Evolutionary conservation across 129 eudicot species (phyloP).

Genomic region (Centrapalus pauciflorus): DNA sequence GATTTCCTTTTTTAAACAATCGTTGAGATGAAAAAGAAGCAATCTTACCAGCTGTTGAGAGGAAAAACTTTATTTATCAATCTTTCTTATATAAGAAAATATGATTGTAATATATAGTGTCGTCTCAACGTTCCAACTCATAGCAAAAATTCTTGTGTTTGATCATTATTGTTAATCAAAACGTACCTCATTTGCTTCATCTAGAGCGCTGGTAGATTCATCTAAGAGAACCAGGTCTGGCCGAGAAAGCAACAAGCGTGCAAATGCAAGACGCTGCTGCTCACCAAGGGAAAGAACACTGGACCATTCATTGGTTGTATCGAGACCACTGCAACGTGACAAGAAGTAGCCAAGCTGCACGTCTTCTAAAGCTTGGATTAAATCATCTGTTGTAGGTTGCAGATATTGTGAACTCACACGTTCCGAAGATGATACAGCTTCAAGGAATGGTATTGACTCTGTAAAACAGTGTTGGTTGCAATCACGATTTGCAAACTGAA

Average conservation of each 20-base stretch:
- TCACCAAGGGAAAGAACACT: slow-evolving; percentile 94
- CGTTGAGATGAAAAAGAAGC: not conserved
- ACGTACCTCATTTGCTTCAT: slow-evolving; percentile 88
- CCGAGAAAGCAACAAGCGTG: slow-evolving; percentile 78
- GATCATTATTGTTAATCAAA: not conserved
- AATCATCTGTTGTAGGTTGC: slow-evolving; percentile 69
- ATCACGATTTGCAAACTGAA: not conserved
- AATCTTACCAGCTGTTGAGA: slow-evolving; percentile 84
- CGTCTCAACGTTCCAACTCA: no score
- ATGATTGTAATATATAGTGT: no score
- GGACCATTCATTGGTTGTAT: slow-evolving; percentile 78
- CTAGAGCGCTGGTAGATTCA: slow-evolving; percentile 95
- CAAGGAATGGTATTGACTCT: slow-evolving; percentile 60
- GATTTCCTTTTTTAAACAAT: not conserved
- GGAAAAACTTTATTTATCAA: no score
- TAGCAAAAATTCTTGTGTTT: not conserved
- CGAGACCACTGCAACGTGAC: slow-evolving; percentile 63
- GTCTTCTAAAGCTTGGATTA: slow-evolving; percentile 69
- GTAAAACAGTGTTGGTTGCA: slow-evolving; percentile 7
- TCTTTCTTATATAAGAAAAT: no score
- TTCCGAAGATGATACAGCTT: slow-evolving; percentile 9
- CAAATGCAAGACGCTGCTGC: slow-evolving; percentile 95
- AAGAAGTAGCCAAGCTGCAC: slow-evolving; percentile 74
- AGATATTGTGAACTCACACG: slow-evolving; percentile 2
- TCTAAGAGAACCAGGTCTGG: slow-evolving; percentile 79